A percentile compares a stretch with the other conserved stretches of the same genome.
These are phyloP conservation scores for Populus trichocarpa DNA, from an alignment of 441 rosid genomes.

Conservation along the genomic window DNA sequence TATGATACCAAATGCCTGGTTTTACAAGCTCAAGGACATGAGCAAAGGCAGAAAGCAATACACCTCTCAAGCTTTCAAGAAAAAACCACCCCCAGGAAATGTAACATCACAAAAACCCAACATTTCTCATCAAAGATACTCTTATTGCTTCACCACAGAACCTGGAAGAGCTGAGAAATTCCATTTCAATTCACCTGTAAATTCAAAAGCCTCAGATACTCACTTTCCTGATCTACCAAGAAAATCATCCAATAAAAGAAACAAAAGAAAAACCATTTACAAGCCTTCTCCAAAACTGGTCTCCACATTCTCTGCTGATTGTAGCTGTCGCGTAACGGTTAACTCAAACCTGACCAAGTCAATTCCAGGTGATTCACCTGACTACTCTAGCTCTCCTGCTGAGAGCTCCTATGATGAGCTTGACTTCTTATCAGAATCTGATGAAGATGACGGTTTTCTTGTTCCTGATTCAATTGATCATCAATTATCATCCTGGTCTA, in stretches of 20 bases:
- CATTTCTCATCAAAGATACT: conserved; percentile 36
- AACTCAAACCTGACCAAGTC: conserved; percentile 17
- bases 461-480: conserved; percentile 12
- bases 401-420: conserved; percentile 29
- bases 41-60: conserved; percentile 20
- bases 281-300: conserved; percentile 52
- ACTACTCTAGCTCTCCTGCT: conserved; percentile 22
- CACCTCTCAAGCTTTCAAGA: conserved; percentile 26
- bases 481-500: conserved; percentile 8
- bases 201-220: conserved; percentile 26
- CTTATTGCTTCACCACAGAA: conserved; percentile 39
- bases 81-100: conserved; percentile 7
- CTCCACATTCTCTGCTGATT: conserved; percentile 17
- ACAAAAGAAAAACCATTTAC: conserved; percentile 51
- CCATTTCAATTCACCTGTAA: conserved; percentile 12
- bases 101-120: conserved; percentile 15
- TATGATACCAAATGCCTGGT: conserved; percentile 90
- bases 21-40: conserved; percentile 60
- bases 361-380: conserved; percentile 27
- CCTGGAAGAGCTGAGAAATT: conserved; percentile 20
- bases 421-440: conserved; percentile 18
- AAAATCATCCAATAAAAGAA: conserved; percentile 35
- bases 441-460: conserved; percentile 11
- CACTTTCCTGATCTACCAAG: conserved; percentile 38
- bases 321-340: conserved; percentile 15